Base-by-base conservation (phyloP, 176 grass and related monocot genomes). In the Aegilops bicornis region DNA sequence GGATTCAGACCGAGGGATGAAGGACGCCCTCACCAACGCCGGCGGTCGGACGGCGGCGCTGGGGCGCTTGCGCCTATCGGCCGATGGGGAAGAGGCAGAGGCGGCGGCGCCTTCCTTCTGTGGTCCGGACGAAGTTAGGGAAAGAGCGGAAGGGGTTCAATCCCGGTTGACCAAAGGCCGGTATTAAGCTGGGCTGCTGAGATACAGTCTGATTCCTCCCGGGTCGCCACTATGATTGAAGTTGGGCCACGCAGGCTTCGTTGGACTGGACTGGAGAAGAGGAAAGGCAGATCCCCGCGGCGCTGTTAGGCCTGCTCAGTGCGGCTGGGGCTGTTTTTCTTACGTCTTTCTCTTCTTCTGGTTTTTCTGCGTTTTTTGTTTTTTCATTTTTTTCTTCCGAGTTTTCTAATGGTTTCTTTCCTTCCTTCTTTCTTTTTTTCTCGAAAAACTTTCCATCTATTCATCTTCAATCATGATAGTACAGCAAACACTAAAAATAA, bases 131-230 rank as follows among this genome's bases (percentile, higher is more conserved):
- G 7, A 50, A 30, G 72, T 15, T 27, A 74, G 42, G 42, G 70
- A 47, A 74, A 74, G 71, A 74, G 40, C n/a, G 11, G 71, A 74
- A 74, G 70, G 68, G 70, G 70, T 73, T 73, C 37, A 48, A 75
- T 50, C 43, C 24, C 14, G 72, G 43, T 30, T 75, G 43, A 73
- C 69, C 22, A 73, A 43, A 43, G 43, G 73, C 73, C 40, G 24
- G 42, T 76, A 29, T 3, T 45, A 29, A 0, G 12, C 42, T 29
- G 71, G 40, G 42, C n/a, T 54, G 1, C 16, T 1, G 50, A 19
- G 12, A 15, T 7, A 30, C 12, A 65, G 12, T 13, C 12, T 29
- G 11, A 65, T 6, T 64, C 17, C 22, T 45, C 40, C 12, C 3
- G 12, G 40, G 6, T 6, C 40, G 71, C 2, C 3, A 74, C n/a